Evolutionary conservation across 1,284 basidiomycete genomes (phyloP), one percentile per base, ranked within the genome.

Genomic region (Gymnopus androsaceus): DNA sequence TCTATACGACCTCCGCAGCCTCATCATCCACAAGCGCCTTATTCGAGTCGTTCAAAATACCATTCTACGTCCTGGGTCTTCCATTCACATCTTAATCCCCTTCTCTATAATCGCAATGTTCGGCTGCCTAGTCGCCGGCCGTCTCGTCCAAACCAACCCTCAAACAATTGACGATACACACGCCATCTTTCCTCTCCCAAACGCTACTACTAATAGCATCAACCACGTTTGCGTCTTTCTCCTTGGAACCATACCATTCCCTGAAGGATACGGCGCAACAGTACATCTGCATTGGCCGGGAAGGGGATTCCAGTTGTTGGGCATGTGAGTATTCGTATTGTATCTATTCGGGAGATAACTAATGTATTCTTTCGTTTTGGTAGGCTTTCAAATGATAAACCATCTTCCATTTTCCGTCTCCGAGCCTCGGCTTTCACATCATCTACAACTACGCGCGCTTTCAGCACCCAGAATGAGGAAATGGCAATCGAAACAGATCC

Each of bases 221-320:
- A 95, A 96, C 66, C 94, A 97, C 67, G 73, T 96, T 44, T 93
- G 90, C 44, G 91, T 96, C 2, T 96, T 96, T 69, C 74, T 96
- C 11, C 72, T 94, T 2, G 94, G 94, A 23, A 88, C 88, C 40
- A 91, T 92, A 0, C 87, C 92, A 0, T 95, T 96, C 63, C 94
- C 94, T 1, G 88, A 92, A 25, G 92, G 93, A 4, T 95, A 87
- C 68, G 94, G 89, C 28, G 92, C 91, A 11, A 88, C 92, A 0
- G 92, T 96, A 1, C 94, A 96, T 70, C 89, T 96, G 66, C 87
- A 88, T 65, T 94, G 90, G 86, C 94, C 94, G 0, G 90, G 89
- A 12, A 90, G 86, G 67, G 93, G 92, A 3, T 95, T 94, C 64
- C 90, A 94, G 66, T 71, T 95, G 3, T 77, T 97, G 21, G 94